These are phyloP conservation scores for Penicillium bovifimosum DNA, from an alignment of 495 filamentous ascomycete species.

Conservation along the genomic window DNA sequence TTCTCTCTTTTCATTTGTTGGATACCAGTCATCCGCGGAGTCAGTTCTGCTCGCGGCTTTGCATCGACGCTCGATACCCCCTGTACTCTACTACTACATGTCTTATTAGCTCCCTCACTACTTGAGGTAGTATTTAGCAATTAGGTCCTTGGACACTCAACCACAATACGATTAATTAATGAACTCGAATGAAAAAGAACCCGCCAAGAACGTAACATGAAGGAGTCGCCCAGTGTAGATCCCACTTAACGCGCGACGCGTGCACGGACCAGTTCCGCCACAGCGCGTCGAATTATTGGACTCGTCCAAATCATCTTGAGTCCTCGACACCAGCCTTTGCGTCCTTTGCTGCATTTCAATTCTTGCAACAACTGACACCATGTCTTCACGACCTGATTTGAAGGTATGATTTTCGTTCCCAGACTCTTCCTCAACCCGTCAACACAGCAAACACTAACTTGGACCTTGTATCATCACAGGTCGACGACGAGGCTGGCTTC, in stretches of 20 bases:
- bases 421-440: not conserved
- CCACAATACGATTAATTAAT: conserved; percentile 12
- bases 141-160: conserved; percentile 12
- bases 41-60: conserved; percentile 25
- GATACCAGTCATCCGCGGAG: conserved; percentile 26
- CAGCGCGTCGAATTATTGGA: conserved; percentile 19
- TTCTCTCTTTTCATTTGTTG: conserved; percentile 19
- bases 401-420: conserved; percentile 50
- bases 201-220: not conserved
- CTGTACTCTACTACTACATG: conserved; percentile 16
- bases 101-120: conserved; percentile 9
- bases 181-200: not conserved
- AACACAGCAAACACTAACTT: not conserved
- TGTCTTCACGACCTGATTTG: conserved; percentile 88
- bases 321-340: not conserved
- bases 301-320: conserved; percentile 11
- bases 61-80: conserved; percentile 35
- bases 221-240: not conserved
- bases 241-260: conserved; percentile 36
- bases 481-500: conserved; percentile 94
- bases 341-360: conserved; percentile 2
- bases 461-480: conserved; percentile 39
- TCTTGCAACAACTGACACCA: conserved; percentile 36
- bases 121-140: conserved; percentile 8
- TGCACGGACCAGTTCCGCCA: conserved; percentile 33